Conservation (phyloP, 2,329 filamentous ascomycete species). For the Chaetothyriales sp. region DNA sequence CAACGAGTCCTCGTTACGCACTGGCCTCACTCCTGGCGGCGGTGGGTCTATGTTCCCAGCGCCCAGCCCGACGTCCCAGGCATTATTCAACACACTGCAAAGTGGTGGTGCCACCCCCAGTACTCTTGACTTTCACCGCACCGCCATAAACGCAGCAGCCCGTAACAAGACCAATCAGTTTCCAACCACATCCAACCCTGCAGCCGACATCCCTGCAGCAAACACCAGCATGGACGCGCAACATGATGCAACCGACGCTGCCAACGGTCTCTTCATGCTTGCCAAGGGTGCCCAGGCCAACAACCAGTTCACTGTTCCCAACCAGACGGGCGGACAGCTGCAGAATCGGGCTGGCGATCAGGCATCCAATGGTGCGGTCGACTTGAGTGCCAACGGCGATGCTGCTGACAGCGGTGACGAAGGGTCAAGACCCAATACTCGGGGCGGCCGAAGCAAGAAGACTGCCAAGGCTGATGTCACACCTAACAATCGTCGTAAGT, state of each 20-base stretch:
- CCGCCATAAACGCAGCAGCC: constrained; percentile 66
- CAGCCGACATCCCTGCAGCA: constrained; percentile 22
- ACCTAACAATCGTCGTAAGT: constrained; percentile 60
- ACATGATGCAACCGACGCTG: constrained; percentile 82
- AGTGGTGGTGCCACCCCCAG: constrained; percentile 74
- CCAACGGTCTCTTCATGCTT: constrained; percentile 83
- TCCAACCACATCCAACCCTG: constrained; percentile 29
- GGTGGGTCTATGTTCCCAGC: constrained; percentile 95
- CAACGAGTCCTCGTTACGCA: constrained; percentile 86
- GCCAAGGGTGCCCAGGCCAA: constrained; percentile 49
- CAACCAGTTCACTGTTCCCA: constrained; percentile 37
- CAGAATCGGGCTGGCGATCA: constrained; percentile 31
- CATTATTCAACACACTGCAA: constrained; percentile 62
- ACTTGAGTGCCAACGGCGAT: constrained; percentile 44
- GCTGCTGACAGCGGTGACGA: constrained; percentile 59
- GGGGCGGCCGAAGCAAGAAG: constrained; percentile 54
- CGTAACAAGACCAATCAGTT: constrained; percentile 42
- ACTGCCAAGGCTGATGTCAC: constrained; percentile 31
- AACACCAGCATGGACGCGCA: constrained; percentile 44
- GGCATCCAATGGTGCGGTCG: constrained; percentile 35
- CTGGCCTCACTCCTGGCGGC: constrained; percentile 82
- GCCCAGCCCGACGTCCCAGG: constrained; percentile 73
- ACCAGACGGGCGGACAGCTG: constrained; percentile 36
- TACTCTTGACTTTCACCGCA: constrained; percentile 87
- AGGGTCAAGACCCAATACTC: constrained; percentile 46